A percentile compares a stretch with the other conserved stretches of the same genome.
Conservation (phyloP, 371 early-diverging fungal species). For the Mortierella sp. region DNA sequence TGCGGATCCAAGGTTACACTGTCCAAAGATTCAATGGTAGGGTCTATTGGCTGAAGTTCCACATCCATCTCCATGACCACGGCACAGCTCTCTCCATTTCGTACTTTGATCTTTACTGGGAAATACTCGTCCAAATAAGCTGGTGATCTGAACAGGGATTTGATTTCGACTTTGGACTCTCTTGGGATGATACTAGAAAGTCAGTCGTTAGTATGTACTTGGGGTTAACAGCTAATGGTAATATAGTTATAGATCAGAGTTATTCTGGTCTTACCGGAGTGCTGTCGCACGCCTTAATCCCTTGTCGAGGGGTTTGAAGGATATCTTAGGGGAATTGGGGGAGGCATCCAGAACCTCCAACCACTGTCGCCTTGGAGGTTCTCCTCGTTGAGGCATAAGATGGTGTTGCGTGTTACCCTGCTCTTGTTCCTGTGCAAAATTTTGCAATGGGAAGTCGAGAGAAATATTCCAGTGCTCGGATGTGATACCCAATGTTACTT, state of each 20-base stretch:
- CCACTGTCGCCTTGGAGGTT: slow-evolving; percentile 30
- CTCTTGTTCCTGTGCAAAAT: slow-evolving; percentile 16
- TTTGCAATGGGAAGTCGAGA: slow-evolving; percentile 35
- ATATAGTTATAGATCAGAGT: background rate
- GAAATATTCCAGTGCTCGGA: slow-evolving; percentile 45
- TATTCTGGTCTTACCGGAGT: slow-evolving; percentile 60
- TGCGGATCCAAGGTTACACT: slow-evolving; percentile 39
- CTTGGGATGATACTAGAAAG: slow-evolving; percentile 69
- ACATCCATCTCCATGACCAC: slow-evolving; percentile 56
- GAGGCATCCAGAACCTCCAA: slow-evolving; percentile 18
- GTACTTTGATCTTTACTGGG: slow-evolving; percentile 68
- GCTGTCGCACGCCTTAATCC: slow-evolving; percentile 25
- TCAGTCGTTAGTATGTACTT: background rate
- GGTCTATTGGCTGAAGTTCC: slow-evolving; percentile 46
- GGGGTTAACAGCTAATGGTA: background rate
- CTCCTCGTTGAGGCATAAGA: slow-evolving; percentile 19
- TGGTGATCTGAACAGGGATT: slow-evolving; percentile 66
- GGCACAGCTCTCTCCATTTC: slow-evolving; percentile 67
- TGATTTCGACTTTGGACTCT: slow-evolving; percentile 75
- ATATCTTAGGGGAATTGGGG: slow-evolving; percentile 5
- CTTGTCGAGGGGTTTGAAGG: slow-evolving; percentile 37
- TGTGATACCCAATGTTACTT: slow-evolving; percentile 42
- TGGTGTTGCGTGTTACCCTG: slow-evolving; percentile 8
- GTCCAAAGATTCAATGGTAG: slow-evolving; percentile 49
- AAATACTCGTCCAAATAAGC: slow-evolving; percentile 79